These are phyloP conservation scores for Letharia lupina DNA, from an alignment of 495 filamentous ascomycete species.

Conservation along the genomic window DNA sequence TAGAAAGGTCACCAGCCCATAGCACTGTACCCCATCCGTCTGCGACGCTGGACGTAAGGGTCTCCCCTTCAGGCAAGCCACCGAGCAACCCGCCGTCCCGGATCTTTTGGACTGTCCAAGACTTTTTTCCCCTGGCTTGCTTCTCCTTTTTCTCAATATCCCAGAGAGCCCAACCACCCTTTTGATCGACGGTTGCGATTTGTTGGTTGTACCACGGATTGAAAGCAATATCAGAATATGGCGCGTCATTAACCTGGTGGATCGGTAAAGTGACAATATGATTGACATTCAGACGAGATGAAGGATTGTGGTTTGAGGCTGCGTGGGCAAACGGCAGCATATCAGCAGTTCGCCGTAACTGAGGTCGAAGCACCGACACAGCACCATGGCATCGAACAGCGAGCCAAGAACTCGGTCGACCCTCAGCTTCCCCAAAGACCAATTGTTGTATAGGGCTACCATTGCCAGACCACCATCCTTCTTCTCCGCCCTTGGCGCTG, in stretches of 20 bases:
- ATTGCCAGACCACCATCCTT: slow-evolving; percentile 47
- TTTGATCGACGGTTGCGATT: slow-evolving; percentile 63
- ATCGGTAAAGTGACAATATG: slow-evolving; percentile 48
- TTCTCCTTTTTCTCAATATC: slow-evolving; percentile 45
- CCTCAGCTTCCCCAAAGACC: slow-evolving; percentile 48
- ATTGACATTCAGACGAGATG: slow-evolving; percentile 54
- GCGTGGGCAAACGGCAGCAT: neutral
- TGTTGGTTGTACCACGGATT: slow-evolving; percentile 64
- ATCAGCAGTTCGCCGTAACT: slow-evolving; percentile 22
- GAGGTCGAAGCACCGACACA: slow-evolving; percentile 53
- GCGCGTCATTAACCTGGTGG: slow-evolving; percentile 45
- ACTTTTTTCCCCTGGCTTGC: slow-evolving; percentile 27
- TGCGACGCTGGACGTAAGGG: slow-evolving; percentile 6
- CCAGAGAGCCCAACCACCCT: slow-evolving; percentile 71
- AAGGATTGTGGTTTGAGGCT: slow-evolving; percentile 15
- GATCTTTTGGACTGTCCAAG: slow-evolving; percentile 25
- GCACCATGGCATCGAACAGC: slow-evolving; percentile 50
- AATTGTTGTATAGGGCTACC: slow-evolving; percentile 57
- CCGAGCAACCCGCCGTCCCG: slow-evolving; percentile 4
- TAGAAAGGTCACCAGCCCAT: slow-evolving; percentile 41
- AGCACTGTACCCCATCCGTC: slow-evolving; percentile 48
- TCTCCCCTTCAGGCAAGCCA: neutral
- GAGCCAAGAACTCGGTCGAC: slow-evolving; percentile 48
- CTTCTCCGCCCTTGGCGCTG: slow-evolving; percentile 35
- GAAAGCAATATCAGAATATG: slow-evolving; percentile 68